Evolutionary conservation across 495 filamentous ascomycete species (phyloP), one percentile per base, ranked within the genome.

Genomic region (Niebla homalea): DNA sequence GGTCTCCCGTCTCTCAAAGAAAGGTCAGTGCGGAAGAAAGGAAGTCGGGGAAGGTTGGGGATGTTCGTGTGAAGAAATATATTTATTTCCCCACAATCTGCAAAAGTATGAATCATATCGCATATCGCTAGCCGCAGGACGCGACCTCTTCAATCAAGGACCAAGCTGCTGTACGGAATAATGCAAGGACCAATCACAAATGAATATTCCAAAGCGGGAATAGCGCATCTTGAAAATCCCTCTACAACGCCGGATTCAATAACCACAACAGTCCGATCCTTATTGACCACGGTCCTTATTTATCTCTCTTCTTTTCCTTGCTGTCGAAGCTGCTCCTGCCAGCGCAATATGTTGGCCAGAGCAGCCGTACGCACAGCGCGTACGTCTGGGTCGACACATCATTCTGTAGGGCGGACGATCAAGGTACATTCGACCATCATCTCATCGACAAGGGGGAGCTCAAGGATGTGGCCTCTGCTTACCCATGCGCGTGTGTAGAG

Each of bases 341-440:
- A 39, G 40, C 38, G 58, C 69, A 80, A 62, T 63, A 95, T 95
- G 89, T 75, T 94, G 78, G 83, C 84, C 70, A 81, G 87, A 71
- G 84, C 86, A 65, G 77, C 75, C 65, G 70, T 89, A 73, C 86
- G 87, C 69, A 75, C 81, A 64, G 75, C 80, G 76, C 86, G 87
- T 76, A 72, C 79, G 59, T 71, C 84, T 71, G 84, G 80, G 70
- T 72, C 79, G 66, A 81, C 68, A 56, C 67, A 71, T 59, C 67
- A 70, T 62, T 64, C 68, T 51, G 60, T 75, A 60, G 67, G 67
- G 60, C 72, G 69, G 64, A 62, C 67, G 40, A 67, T 70, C 58
- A 70, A 67, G 62, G 73, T 77, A 73, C 58, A 67, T 58, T 53
- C 18, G 21, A 46, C 6, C n/a, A n/a, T n/a, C 60, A 68, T 66